phyloP scores from a whole-genome alignment of 352 stramenopile species.

The Globisporangium okanoganense region DNA sequence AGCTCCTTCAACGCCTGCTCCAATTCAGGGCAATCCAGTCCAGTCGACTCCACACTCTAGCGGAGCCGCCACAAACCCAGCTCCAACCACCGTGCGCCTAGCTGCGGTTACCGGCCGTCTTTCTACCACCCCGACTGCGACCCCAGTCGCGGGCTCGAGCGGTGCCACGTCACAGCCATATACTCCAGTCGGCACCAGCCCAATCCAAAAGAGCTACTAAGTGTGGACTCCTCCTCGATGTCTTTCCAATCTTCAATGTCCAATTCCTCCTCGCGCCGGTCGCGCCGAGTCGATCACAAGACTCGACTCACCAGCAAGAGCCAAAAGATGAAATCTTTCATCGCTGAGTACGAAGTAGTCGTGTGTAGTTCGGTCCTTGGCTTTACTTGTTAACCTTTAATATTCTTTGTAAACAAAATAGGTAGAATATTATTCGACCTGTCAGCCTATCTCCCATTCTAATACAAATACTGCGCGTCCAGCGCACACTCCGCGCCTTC shows the following conservation, averaged over 20 bases:
- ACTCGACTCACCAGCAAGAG: no score
- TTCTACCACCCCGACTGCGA: constrained; percentile 4
- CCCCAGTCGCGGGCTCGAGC: not conserved
- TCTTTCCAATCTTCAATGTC: not conserved
- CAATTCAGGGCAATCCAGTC: not conserved
- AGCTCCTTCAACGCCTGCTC: not conserved
- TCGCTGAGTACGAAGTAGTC: no score
- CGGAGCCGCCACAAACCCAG: not conserved
- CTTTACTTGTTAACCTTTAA: no score
- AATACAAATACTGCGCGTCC: constrained; percentile 13
- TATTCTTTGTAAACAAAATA: no score
- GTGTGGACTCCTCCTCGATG: not conserved
- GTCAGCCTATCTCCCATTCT: no score
- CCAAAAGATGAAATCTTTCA: no score
- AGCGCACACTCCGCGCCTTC: constrained; percentile 34
- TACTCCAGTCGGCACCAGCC: not conserved
- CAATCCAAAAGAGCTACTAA: constrained; percentile 4
- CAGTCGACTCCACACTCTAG: not conserved
- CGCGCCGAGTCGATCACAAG: not conserved
- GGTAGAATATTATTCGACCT: no score
- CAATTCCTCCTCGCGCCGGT: not conserved
- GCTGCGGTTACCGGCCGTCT: not conserved
- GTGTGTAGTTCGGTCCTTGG: no score
- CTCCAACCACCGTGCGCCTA: not conserved
- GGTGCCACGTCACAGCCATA: not conserved